Base-by-base conservation (phyloP, 2,329 filamentous ascomycete species). In the Pseudogymnoascus sp. region DNA sequence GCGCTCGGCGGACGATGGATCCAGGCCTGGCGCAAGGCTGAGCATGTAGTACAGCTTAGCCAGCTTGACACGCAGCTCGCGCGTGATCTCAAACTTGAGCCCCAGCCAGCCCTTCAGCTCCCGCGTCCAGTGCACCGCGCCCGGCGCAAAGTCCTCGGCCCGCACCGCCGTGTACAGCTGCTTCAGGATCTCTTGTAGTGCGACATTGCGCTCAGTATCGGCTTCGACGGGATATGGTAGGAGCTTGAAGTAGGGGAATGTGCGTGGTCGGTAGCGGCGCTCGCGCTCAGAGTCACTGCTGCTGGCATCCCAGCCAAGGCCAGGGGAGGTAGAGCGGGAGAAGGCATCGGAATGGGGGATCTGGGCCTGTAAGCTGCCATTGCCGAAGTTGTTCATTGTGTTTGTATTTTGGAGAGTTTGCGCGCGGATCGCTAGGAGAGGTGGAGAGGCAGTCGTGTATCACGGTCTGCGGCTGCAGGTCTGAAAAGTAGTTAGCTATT, bases 41-140 rank as follows among this genome's bases (percentile, higher is more conserved):
- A 99, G 87, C 77, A 96, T 92, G 77, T 96, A 99, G 78, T 97
- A 99, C 38, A 99, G 82, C 77, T 88, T 90, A 31, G 95, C 90
- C 31, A 99, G 84, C 75, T 86, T 91, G 60, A 92, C 87, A 64
- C 96, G 84, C 69, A 93, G 87, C 73, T 89, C 87, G 70, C 90
- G 86, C 59, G 91, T 91, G 74, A 96, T 91, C 78, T 99, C 93
- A 74, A 99, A 99, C 81, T 99, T 99, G 76, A 99, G 86, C 62
- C 89, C 90, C 68, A 99, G 82, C 95, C 96, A 99, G 76, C 89
- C 91, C 73, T 93, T 87, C 59, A 99, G 87, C 83, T 99, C 95
- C 69, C 93, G 87, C 15, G 95, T 97, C 95, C 95, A 99, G 77
- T 99, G 93, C 66, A 96, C 82, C 28, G 93, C 95, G 35, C 95